Base-by-base conservation (phyloP, 2,329 filamentous ascomycete species). In the Ophiostoma fasciatum region DNA sequence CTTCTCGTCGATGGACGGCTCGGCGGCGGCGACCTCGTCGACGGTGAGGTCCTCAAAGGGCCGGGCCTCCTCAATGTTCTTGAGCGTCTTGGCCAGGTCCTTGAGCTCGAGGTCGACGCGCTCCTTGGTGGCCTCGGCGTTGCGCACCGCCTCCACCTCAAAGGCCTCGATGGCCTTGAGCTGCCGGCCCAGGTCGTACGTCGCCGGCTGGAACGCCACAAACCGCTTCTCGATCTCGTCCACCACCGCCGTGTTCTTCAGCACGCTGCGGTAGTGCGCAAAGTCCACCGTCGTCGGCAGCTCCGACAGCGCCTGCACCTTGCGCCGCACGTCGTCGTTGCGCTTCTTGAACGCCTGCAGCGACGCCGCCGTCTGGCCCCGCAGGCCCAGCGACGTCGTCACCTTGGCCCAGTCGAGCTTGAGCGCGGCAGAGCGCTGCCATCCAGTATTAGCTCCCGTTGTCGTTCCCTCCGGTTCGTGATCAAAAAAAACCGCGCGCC, bases 351-450 rank as follows among this genome's bases (percentile, higher is more conserved):
- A 98, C 48, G 83, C 74, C 61, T 88, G 80, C 44, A 98, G 84
- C 44, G 88, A 81, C 53, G 79, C 66, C 50, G 83, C 87, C 50
- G 90, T 98, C 68, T 85, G 82, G 61, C 90, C 90, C 62, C 83
- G 83, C 62, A 98, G 84, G 61, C 88, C 88, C 55, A 98, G 85
- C 57, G 88, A 92, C 65, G 74, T 76, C 64, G 80, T 80, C 57
- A 98, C 76, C 69, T 92, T 90, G 67, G 76, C 76, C 90, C 90
- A 98, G 78, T 98, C 90, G 73, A 98, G 76, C 77, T 96, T 98
- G 66, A 92, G 76, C 64, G 88, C 87, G 71, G 88, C 87, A 75
- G 84, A 94, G 74, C 85, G 82, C 88, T 96, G 35, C 42, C 26
- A 31, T 3, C 15, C 1, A 28, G 65, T 70, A 70, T 71, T 70